A percentile compares a stretch with the other conserved stretches of the same genome.
Evolutionary conservation across 495 filamentous ascomycete species (phyloP).

Genomic region (Haplographium delicatum): DNA sequence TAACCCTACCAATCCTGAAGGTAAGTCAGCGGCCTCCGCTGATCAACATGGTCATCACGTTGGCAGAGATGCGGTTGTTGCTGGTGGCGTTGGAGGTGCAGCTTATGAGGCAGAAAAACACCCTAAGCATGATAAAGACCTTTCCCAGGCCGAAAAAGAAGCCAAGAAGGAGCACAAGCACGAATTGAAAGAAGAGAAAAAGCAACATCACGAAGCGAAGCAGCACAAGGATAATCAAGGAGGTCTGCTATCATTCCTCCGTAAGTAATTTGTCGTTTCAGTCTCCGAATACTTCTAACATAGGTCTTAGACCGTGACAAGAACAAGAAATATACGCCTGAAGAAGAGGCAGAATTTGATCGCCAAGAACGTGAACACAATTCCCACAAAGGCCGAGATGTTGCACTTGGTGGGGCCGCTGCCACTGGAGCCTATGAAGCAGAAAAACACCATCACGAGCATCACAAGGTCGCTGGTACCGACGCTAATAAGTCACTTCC

Average conservation of each 20-base stretch:
- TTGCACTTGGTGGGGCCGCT: constrained; percentile 2
- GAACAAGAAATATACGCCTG: constrained; percentile 18
- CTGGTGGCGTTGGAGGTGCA: constrained; percentile 6
- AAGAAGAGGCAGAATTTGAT: constrained; percentile 21
- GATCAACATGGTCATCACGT: constrained; percentile 4
- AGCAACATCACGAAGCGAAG: constrained; percentile 14
- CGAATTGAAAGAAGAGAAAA: constrained; percentile 15
- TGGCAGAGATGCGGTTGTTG: constrained; percentile 13
- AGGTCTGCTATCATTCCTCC: constrained; percentile 15
- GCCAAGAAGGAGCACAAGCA: constrained; percentile 19
- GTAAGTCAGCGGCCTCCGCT: neutral
- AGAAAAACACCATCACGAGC: constrained; percentile 2
- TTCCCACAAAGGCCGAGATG: constrained; percentile 1
- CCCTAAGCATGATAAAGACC: constrained; percentile 12
- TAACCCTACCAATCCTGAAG: no score
- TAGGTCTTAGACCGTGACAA: constrained; percentile 13
- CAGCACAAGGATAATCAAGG: constrained; percentile 1
- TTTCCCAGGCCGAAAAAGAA: constrained; percentile 4
- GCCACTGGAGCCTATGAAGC: neutral
- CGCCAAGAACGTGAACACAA: constrained; percentile 19
- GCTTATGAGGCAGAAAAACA: constrained; percentile 14
- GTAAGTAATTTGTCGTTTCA: constrained; percentile 2
- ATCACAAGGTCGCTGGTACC: neutral
- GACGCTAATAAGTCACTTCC: neutral
- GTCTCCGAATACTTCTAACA: neutral